phyloP scores from a whole-genome alignment of 371 early-diverging fungal genomes.

The Mortierella sp. region DNA sequence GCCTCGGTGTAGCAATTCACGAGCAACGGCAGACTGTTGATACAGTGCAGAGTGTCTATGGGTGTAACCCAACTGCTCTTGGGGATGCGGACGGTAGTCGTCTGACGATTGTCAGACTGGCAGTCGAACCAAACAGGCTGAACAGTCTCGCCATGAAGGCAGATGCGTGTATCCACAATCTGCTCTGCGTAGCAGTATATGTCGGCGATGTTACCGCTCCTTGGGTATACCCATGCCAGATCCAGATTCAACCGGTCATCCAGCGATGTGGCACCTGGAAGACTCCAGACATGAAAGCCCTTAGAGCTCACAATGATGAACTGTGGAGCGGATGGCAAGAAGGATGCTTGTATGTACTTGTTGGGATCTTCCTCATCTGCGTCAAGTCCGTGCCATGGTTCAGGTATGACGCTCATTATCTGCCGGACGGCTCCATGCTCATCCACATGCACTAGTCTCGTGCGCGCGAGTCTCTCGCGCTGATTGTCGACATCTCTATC shows the following conservation, averaged over 20 bases:
- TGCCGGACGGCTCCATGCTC: slow-evolving; percentile 6
- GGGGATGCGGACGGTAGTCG: slow-evolving; percentile 11
- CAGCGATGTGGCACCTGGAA: neutral
- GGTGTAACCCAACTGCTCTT: slow-evolving; percentile 14
- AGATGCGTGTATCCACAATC: neutral
- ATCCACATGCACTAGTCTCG: slow-evolving; percentile 7
- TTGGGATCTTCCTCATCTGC: slow-evolving; percentile 10
- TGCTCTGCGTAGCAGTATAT: neutral
- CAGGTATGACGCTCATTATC: slow-evolving; percentile 11
- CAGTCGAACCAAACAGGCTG: slow-evolving; percentile 4
- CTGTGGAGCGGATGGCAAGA: slow-evolving; percentile 12
- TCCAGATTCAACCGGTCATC: slow-evolving; percentile 10
- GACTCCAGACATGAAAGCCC: slow-evolving; percentile 27
- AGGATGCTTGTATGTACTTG: slow-evolving; percentile 15
- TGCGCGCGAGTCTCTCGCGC: slow-evolving; percentile 1
- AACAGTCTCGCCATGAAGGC: slow-evolving; percentile 14
- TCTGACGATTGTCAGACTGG: neutral
- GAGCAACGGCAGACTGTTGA: slow-evolving; percentile 19
- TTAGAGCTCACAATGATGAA: slow-evolving; percentile 13
- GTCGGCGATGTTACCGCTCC: neutral
- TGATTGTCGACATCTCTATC: slow-evolving; percentile 11
- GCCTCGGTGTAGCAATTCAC: slow-evolving; percentile 12
- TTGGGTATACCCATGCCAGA: slow-evolving; percentile 13
- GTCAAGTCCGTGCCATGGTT: slow-evolving; percentile 16
- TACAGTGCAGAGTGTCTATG: slow-evolving; percentile 15